A percentile compares a stretch with the other conserved stretches of the same genome.
Conservation (phyloP, 306 rosid species). For the Spatholobus suberectus region DNA sequence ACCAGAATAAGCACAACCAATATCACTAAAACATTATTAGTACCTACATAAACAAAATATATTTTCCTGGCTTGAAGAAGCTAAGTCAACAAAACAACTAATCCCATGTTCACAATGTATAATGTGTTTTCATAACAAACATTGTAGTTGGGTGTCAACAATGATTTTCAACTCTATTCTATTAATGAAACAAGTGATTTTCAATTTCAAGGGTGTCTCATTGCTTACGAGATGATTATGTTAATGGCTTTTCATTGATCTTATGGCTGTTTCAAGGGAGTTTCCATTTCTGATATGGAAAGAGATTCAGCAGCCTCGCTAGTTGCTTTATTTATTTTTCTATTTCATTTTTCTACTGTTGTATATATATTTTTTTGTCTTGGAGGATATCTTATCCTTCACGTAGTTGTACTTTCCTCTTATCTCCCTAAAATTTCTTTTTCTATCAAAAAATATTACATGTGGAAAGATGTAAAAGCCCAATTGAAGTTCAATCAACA, state of each 20-base stretch:
- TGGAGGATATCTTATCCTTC: constrained; percentile 23
- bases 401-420: background rate
- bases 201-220: constrained; percentile 18
- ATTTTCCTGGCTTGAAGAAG: constrained; percentile 21
- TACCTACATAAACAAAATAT: background rate
- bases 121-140: background rate
- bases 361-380: background rate
- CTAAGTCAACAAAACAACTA: constrained; percentile 5
- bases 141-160: background rate
- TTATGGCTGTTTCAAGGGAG: constrained; percentile 14
- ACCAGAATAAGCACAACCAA: constrained; percentile 25
- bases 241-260: constrained; percentile 9
- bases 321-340: constrained; percentile 8
- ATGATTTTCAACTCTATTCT: constrained; percentile 16
- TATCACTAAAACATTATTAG: background rate
- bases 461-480: background rate
- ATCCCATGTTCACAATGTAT: background rate
- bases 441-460: background rate
- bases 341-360: background rate
- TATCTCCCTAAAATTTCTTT: background rate
- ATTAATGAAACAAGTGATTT: constrained; percentile 12
- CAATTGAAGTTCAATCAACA: background rate
- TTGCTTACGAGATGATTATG: constrained; percentile 5
- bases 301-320: constrained; percentile 23
- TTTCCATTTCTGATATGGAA: background rate